These are phyloP conservation scores for Arctium lappa DNA, from an alignment of 129 eudicot species.

Conservation along the genomic window DNA sequence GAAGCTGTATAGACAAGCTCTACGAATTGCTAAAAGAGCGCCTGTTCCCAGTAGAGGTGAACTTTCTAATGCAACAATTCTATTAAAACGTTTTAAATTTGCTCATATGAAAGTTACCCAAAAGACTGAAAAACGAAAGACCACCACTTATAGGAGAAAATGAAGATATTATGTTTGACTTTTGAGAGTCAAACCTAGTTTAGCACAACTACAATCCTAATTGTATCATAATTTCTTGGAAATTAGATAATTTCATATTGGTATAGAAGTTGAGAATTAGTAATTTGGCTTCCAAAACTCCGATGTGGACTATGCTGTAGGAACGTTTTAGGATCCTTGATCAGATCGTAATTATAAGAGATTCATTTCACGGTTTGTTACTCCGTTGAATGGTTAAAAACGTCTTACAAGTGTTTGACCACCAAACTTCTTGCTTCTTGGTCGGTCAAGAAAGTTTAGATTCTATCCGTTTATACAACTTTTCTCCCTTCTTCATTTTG, in stretches of 20 bases:
- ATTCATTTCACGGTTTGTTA: too few relatives aligned
- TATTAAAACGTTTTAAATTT: neutral
- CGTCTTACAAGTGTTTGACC: too few relatives aligned
- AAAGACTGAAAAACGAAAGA: neutral
- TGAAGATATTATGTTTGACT: neutral
- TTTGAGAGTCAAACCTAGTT: conserved; percentile 1
- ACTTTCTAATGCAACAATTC: neutral
- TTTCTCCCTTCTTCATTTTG: too few relatives aligned
- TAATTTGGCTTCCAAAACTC: too few relatives aligned
- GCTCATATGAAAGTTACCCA: neutral
- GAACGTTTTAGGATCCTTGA: too few relatives aligned
- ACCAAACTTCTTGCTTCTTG: too few relatives aligned
- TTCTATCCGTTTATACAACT: too few relatives aligned
- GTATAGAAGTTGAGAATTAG: too few relatives aligned
- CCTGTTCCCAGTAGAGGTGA: conserved; percentile 66
- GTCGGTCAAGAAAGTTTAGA: too few relatives aligned
- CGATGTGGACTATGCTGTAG: too few relatives aligned
- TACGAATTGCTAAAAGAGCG: conserved; percentile 62
- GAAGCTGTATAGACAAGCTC: conserved; percentile 77
- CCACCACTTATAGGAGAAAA: neutral
- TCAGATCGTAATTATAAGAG: too few relatives aligned
- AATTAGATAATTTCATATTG: neutral
- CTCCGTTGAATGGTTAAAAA: too few relatives aligned
- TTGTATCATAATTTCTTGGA: neutral
- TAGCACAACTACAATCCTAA: neutral